Evolutionary conservation across 1,284 basidiomycete genomes (phyloP).

Genomic region (Pterula multifida): DNA sequence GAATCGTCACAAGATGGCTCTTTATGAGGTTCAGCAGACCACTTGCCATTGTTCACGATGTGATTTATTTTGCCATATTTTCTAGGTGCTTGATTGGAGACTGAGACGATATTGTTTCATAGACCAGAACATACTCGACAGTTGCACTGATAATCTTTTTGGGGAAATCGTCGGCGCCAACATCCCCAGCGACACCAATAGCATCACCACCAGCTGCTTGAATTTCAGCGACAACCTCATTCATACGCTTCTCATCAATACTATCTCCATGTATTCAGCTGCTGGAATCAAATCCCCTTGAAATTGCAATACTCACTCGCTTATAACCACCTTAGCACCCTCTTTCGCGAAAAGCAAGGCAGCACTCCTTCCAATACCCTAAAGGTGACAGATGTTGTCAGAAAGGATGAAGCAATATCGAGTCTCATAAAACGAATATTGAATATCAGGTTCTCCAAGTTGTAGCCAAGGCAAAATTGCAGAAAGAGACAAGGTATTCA

Average conservation of each 20-base stretch:
- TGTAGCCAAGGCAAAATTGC: background rate
- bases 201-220: slow-evolving; percentile 62
- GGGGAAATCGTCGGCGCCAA: slow-evolving; percentile 74
- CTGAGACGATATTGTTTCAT: background rate
- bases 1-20: too few species aligned
- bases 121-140: slow-evolving; percentile 41
- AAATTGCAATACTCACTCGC: slow-evolving; percentile 49
- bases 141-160: slow-evolving; percentile 70
- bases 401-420: too few species aligned
- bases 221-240: slow-evolving; percentile 64
- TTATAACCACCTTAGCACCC: slow-evolving; percentile 77
- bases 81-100: slow-evolving; percentile 31
- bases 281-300: too few species aligned
- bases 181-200: slow-evolving; percentile 63
- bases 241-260: slow-evolving; percentile 49
- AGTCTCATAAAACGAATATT: too few species aligned
- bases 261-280: slow-evolving; percentile 24
- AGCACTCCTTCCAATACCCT: slow-evolving; percentile 68
- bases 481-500: slow-evolving; percentile 16
- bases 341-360: slow-evolving; percentile 76
- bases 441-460: background rate
- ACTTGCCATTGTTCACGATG: slow-evolving; percentile 58
- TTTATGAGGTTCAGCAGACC: slow-evolving; percentile 4
- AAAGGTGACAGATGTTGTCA: too few species aligned
- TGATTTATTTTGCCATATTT: slow-evolving; percentile 77